Percentiles rank a stretch among this genome's conserved stretches.
These are phyloP conservation scores for Prunus mume DNA, from an alignment of 306 rosid genomes.

Conservation along the genomic window DNA sequence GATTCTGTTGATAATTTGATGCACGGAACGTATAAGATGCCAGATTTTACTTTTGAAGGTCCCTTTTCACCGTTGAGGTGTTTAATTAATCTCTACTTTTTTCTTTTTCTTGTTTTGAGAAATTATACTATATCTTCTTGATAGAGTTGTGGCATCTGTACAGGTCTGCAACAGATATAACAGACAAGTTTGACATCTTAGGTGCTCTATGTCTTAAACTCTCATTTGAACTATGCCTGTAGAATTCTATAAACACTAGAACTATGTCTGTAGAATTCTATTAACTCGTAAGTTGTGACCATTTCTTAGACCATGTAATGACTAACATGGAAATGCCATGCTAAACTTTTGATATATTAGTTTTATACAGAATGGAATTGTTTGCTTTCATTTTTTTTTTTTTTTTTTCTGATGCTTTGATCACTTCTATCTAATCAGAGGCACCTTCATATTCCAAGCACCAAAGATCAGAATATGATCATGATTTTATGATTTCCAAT, in stretches of 20 bases:
- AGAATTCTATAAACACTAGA: neutral
- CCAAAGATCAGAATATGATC: constrained; percentile 40
- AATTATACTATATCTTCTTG: constrained; percentile 18
- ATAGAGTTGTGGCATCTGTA: constrained; percentile 28
- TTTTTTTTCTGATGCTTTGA: constrained; percentile 18
- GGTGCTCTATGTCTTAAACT: constrained; percentile 43
- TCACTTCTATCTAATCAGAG: constrained; percentile 39
- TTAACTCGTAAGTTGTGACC: neutral
- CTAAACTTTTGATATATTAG: neutral
- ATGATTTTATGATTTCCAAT: constrained; percentile 33
- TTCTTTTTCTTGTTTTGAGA: neutral
- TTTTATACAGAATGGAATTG: constrained; percentile 2
- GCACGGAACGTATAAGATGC: constrained; percentile 28
- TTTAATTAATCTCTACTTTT: constrained; percentile 21
- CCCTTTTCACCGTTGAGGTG: constrained; percentile 41
- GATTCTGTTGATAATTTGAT: constrained; percentile 36
- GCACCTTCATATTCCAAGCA: constrained; percentile 40
- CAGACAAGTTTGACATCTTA: constrained; percentile 44
- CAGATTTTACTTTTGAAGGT: constrained; percentile 46
- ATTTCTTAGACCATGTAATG: neutral
- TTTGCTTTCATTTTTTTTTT: constrained; percentile 3
- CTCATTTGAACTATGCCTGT: constrained; percentile 18
- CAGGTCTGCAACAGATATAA: constrained; percentile 50
- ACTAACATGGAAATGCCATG: neutral
- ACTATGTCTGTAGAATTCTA: neutral